These are phyloP conservation scores for Abrus precatorius DNA, from an alignment of 306 rosid species.

Conservation along the genomic window DNA sequence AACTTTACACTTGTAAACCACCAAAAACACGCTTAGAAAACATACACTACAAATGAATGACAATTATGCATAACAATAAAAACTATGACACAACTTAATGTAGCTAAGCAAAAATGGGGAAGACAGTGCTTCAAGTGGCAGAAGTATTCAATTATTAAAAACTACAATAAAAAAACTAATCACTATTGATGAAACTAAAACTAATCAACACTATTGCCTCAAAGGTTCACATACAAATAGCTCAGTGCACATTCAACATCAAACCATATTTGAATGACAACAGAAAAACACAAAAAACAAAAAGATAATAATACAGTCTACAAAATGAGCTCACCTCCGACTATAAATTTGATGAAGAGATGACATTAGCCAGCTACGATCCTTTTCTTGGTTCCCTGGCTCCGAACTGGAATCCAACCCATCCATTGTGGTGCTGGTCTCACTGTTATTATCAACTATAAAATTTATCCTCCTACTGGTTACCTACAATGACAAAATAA, in stretches of 20 bases:
- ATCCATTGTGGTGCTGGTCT: conserved; percentile 56
- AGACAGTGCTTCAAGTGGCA: conserved; percentile 19
- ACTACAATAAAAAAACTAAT: neutral
- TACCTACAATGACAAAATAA: conserved; percentile 61
- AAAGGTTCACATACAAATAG: conserved; percentile 30
- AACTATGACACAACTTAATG: conserved; percentile 28
- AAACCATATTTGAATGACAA: conserved; percentile 5
- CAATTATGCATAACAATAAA: conserved; percentile 22
- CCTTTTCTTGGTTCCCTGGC: conserved; percentile 71
- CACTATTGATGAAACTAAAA: conserved; percentile 22
- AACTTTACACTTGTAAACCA: conserved; percentile 37
- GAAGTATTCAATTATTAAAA: conserved; percentile 24
- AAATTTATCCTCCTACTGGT: conserved; percentile 89
- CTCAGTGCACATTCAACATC: conserved; percentile 11
- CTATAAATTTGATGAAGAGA: conserved; percentile 96
- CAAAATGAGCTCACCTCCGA: conserved; percentile 68
- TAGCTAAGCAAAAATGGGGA: conserved; percentile 4
- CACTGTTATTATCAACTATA: conserved; percentile 79
- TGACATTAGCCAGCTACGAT: conserved; percentile 84
- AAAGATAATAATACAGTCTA: conserved; percentile 16
- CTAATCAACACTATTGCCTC: neutral
- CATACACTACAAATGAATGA: conserved; percentile 11
- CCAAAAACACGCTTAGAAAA: conserved; percentile 11
- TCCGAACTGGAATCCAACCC: conserved; percentile 56
- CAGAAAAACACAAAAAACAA: conserved; percentile 32